Conservation (phyloP, 352 stramenopile genomes). For the Globisporangium paroecandrum region DNA sequence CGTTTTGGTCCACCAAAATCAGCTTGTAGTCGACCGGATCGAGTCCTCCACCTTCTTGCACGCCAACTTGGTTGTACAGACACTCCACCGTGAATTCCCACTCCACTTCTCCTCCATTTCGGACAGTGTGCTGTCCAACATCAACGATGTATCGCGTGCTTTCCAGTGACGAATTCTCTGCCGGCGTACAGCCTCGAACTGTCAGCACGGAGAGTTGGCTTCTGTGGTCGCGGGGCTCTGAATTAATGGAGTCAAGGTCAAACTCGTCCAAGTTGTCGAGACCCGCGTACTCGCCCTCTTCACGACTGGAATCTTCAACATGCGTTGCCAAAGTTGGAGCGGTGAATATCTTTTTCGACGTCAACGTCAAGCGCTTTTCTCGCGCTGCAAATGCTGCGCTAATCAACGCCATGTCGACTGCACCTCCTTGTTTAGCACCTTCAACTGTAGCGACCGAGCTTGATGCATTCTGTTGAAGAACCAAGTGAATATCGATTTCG, state of each 20-base stretch:
- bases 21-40: constrained; percentile 79
- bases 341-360: constrained; percentile 42
- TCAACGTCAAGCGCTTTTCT: constrained; percentile 44
- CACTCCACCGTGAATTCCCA: constrained; percentile 89
- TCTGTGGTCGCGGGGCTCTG: constrained; percentile 30
- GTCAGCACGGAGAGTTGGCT: constrained; percentile 59
- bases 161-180: constrained; percentile 77
- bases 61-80: constrained; percentile 40
- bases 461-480: constrained; percentile 59
- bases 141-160: constrained; percentile 85
- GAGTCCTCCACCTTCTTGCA: constrained; percentile 25
- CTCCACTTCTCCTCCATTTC: constrained; percentile 83
- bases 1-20: constrained; percentile 67
- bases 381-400: constrained; percentile 60
- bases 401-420: constrained; percentile 42
- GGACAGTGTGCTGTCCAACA: constrained; percentile 83
- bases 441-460: constrained; percentile 11
- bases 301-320: constrained; percentile 32
- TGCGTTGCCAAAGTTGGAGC: constrained; percentile 35
- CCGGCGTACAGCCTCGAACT: constrained; percentile 78
- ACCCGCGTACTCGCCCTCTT: constrained; percentile 39
- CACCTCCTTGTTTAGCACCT: constrained; percentile 29
- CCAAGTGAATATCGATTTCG: constrained; percentile 68
- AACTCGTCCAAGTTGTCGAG: constrained; percentile 79
- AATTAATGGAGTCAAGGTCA: constrained; percentile 64